Base-by-base conservation (phyloP, 257 asterid species). In the Cruciata laevipes region DNA sequence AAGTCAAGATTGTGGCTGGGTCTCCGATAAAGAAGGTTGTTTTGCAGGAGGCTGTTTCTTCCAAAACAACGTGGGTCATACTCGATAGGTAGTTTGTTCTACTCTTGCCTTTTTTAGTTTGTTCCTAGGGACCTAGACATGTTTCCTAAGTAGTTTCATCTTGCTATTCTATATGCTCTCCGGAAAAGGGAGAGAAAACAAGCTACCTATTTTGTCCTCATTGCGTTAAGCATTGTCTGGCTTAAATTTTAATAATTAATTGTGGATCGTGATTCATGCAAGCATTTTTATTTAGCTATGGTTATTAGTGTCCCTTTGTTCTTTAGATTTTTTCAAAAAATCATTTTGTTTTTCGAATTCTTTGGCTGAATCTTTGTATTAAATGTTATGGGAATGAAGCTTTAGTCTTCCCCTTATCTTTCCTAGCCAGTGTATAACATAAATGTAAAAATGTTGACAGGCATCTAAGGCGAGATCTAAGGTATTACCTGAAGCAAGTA, bases 1-100 rank as follows among this genome's bases (percentile, higher is more conserved):
- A 85, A 72, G 93, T 87, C 53, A 89, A 89, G 81, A 74, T 89
- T 69, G 68, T 69, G 25, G 95, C 85, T 66, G 96, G 96, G 65
- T 79, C 87, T 69, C 96, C 96, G 3, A 47, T 72, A 21, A 73
- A 63, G 79, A 77, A 74, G 37, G 80, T 87, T 44, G 66, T 89
- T 27, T 68, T 80, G 32, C 95, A 89, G 73, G 93, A 87, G 80
- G 73, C 84, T 60, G 53, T 70, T 61, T 53, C 73, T 63, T 74
- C 79, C 37, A 77, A 83, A 47, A 75, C 93, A 21, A 70, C 83
- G n/a, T 89, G 91, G 90, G 85, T 83, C 49, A 69, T 89, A 68
- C 81, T 89, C 56, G 93, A 85, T 65, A 83, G 95, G 95, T 87
- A 83, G 35, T 17, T 18, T 71, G 49, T 70, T 42, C 44, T 25